Evolutionary conservation across 768 basidiomycete genomes (phyloP), one percentile per base, ranked within the genome.

Genomic region (Lactifluus subvellereus): DNA sequence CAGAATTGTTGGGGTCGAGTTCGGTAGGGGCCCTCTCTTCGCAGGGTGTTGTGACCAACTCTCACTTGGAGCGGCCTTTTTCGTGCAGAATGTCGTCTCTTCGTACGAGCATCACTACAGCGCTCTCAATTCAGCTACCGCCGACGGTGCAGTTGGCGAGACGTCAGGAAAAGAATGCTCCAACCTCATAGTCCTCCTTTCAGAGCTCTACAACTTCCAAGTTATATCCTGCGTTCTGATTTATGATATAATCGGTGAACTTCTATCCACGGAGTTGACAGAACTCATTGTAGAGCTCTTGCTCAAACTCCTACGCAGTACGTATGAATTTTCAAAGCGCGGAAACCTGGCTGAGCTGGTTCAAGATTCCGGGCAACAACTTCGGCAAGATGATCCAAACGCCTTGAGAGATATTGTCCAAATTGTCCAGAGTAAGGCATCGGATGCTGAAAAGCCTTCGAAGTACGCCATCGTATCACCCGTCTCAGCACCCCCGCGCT

Each of bases 151-250:
- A 18, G 70, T 70, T 18, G 64, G 70, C 9, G 78, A 78, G 22
- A 77, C 74, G 2, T 72, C 76, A 6, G 91, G 93, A 35, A 99
- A 98, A 75, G 92, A 96, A 71, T 86, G 86, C 67, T 85, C 89
- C 10, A 98, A 99, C 72, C 75, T 99, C 38, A 80, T 96, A 47
- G 84, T 91, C 1, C 81, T 98, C 27, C 75, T 98, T 22, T 90
- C 93, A 2, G 94, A 98, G 71, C 77, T 99, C 20, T 98, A 98
- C 78, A 98, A 98, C 72, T 94, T 98, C 71, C 91, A 94, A 75
- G 91, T 98, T 27, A 83, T 98, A 57, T 91, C 91, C 3, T 92
- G 86, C 60, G 76, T 88, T 11, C 79, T 98, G n/a, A 76, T 98
- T 52, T 98, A 94, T 74, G 97, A 98, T 71, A 73, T 98, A 53